A percentile compares a stretch with the other conserved stretches of the same genome.
phyloP scores from a whole-genome alignment of 345 rosid species.

The Salix suchowensis region DNA sequence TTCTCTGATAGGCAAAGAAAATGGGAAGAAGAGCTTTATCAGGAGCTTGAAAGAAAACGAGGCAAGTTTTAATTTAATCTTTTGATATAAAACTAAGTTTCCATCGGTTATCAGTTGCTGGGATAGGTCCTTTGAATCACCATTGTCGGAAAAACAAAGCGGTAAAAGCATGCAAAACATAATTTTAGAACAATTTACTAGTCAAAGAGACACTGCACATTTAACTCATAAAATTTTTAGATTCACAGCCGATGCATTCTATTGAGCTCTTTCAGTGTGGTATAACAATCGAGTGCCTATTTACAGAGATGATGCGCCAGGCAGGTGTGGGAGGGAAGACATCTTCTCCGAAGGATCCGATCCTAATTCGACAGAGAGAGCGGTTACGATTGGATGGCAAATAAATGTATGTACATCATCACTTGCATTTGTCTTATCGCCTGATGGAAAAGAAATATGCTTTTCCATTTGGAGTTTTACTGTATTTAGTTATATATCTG shows the following conservation, averaged over 20 bases:
- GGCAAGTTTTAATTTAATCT: slow-evolving; percentile 16
- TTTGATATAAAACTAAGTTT: background rate
- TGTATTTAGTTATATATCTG: slow-evolving; percentile 18
- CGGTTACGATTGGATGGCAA: slow-evolving; percentile 10
- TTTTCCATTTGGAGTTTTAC: slow-evolving; percentile 19
- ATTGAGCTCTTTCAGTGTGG: background rate
- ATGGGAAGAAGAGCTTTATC: slow-evolving; percentile 30
- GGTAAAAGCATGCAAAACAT: background rate
- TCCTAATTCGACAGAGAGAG: slow-evolving; percentile 21
- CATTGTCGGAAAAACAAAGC: background rate
- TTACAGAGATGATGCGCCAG: slow-evolving; percentile 26
- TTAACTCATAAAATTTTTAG: background rate
- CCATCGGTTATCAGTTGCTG: background rate
- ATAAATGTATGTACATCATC: slow-evolving; percentile 28
- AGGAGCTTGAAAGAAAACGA: slow-evolving; percentile 29
- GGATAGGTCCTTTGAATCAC: background rate
- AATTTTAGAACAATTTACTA: background rate
- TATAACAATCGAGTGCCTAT: background rate
- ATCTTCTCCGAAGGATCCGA: slow-evolving; percentile 24
- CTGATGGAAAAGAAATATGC: slow-evolving; percentile 21
- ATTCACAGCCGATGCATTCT: background rate
- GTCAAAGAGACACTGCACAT: background rate
- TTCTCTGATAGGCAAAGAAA: slow-evolving; percentile 28
- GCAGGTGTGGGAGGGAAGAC: slow-evolving; percentile 24
- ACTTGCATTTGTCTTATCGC: slow-evolving; percentile 16